Evolutionary conservation across 441 rosid genomes (phyloP), one percentile per base, ranked within the genome.

Genomic region (Corymbia calophylla): DNA sequence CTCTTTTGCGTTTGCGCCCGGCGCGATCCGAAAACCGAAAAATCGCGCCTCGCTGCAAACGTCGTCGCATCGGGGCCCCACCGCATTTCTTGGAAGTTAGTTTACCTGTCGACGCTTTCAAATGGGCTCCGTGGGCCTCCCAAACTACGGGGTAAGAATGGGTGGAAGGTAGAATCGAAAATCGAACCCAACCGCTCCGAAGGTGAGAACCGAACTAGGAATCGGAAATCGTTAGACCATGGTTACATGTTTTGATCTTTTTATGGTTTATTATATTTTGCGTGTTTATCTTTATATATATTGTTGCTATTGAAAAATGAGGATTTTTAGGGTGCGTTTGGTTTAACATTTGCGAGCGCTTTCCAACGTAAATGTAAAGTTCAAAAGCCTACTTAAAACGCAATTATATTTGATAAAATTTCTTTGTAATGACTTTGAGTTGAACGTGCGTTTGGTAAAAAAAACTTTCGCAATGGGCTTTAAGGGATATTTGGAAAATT

Each of bases 211-310:
- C 25, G 25, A 25, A 58, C 25, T 6, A 13, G 25, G n/a, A 58
- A 58, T 6, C 7, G 25, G 3, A 13, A 58, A 58, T 58, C 2
- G n/a, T 23, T 58, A 29, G 25, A 23, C 5, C 0, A 0, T 1
- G 3, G 14, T 58, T 4, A 58, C 0, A 3, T 58, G 25, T 58
- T 25, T 56, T 23, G 6, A 56, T 0, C 5, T 21, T 9, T 56
- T 23, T 56, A 56, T 56, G 9, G 7, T 56, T 56, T 56, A 23
- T 56, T 56, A 21, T 56, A 56, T 56, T 56, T 23, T 56, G 0
- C 5, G 0, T 56, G 29, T 56, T 56, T 6, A 56, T 23, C 1
- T 4, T 56, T 56, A n/a, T n/a, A n/a, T n/a, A n/a, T n/a, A n/a
- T n/a, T n/a, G n/a, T n/a, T n/a, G n/a, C n/a, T n/a, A 23, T 1